A percentile compares a stretch with the other conserved stretches of the same genome.
Evolutionary conservation across 179 eudicot genomes (phyloP).

Genomic region (Silene noctiflora): DNA sequence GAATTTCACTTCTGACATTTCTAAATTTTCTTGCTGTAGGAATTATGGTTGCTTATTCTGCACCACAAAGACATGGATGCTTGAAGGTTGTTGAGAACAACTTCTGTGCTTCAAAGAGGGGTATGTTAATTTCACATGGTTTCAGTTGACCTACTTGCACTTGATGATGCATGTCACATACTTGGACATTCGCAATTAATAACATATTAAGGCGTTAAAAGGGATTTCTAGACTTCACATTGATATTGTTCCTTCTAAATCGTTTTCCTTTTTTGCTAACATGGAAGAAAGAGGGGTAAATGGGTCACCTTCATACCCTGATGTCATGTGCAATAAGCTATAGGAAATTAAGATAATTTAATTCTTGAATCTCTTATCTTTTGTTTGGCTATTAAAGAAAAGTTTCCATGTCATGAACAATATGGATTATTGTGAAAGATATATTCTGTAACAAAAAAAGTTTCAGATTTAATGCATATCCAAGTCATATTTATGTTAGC

Average conservation of each 20-base stretch:
- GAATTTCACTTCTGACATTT: slow-evolving; percentile 1
- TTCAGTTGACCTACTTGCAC: not conserved
- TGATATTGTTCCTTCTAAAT: not conserved
- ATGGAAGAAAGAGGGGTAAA: not conserved
- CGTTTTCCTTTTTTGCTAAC: not conserved
- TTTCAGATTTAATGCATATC: slow-evolving; percentile 1
- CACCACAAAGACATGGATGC: slow-evolving; percentile 82
- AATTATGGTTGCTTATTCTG: slow-evolving; percentile 66
- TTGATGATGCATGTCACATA: slow-evolving; percentile 1
- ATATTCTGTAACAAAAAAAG: not conserved
- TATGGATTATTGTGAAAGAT: not conserved
- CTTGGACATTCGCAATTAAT: not conserved
- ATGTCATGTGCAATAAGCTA: too few species aligned
- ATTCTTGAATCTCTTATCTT: not conserved
- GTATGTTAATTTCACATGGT: slow-evolving; percentile 35
- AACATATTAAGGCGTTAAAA: slow-evolving; percentile 1
- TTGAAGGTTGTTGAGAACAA: slow-evolving; percentile 89
- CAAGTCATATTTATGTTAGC: not conserved
- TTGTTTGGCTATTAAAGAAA: not conserved
- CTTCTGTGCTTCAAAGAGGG: slow-evolving; percentile 88
- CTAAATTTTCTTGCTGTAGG: slow-evolving; percentile 46
- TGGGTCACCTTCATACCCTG: not conserved
- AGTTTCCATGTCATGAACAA: not conserved
- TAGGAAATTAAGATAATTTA: not conserved
- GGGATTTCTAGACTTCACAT: not conserved